These are phyloP conservation scores for Rhodomyrtus tomentosa DNA, from an alignment of 345 rosid genomes.

Conservation along the genomic window DNA sequence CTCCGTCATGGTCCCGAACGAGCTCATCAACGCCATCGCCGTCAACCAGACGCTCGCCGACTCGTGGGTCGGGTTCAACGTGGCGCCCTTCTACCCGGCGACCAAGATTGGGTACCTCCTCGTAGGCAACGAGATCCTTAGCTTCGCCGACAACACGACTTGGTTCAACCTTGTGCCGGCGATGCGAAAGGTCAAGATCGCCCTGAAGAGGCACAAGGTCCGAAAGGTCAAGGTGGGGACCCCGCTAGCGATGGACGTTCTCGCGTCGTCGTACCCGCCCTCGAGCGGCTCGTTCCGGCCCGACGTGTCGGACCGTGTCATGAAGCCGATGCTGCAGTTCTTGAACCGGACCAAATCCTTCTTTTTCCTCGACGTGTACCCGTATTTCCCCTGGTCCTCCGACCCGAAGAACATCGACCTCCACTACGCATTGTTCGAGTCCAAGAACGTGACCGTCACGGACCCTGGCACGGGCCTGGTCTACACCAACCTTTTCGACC, in stretches of 20 bases:
- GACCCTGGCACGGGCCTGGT: constrained; percentile 58
- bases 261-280: constrained; percentile 68
- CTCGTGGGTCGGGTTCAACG: constrained; percentile 44
- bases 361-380: constrained; percentile 69
- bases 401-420: constrained; percentile 48
- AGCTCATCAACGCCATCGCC: constrained; percentile 42
- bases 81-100: constrained; percentile 22
- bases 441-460: constrained; percentile 37
- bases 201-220: constrained; percentile 29
- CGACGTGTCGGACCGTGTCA: constrained; percentile 42
- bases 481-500: constrained; percentile 83
- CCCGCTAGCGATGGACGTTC: constrained; percentile 55
- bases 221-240: constrained; percentile 74
- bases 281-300: constrained; percentile 70
- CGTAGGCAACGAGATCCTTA: constrained; percentile 78
- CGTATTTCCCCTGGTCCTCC: constrained; percentile 68
- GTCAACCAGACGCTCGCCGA: constrained; percentile 38
- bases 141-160: constrained; percentile 19
- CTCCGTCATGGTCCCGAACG: constrained; percentile 70
- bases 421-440: constrained; percentile 51
- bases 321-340: constrained; percentile 75
- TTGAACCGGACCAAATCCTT: constrained; percentile 83
- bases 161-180: constrained; percentile 67
- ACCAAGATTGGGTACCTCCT: constrained; percentile 82
- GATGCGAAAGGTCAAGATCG: constrained; percentile 54